A percentile compares a stretch with the other conserved stretches of the same genome.
phyloP scores from a whole-genome alignment of 2,329 filamentous ascomycete genomes.

The Botrytis squamosa region DNA sequence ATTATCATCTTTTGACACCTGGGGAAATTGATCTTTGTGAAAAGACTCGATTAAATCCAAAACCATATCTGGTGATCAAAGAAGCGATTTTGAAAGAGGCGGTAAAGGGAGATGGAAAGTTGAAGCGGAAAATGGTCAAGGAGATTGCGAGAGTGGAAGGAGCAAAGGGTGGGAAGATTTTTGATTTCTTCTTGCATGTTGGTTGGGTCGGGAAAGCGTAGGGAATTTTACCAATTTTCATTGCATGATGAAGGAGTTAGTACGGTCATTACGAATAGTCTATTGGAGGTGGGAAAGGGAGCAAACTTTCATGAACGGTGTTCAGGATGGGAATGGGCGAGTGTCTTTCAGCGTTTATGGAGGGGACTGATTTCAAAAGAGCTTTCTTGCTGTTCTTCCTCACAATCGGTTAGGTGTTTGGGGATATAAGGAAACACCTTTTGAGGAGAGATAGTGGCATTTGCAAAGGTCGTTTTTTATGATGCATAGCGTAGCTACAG shows the following conservation, averaged over 20 bases:
- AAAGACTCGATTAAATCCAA: constrained; percentile 80
- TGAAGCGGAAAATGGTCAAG: constrained; percentile 93
- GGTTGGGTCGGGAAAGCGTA: constrained; percentile 84
- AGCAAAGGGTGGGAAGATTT: constrained; percentile 81
- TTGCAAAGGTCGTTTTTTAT: not conserved
- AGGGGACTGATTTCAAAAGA: not conserved
- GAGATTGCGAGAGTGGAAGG: constrained; percentile 82
- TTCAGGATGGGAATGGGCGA: not conserved
- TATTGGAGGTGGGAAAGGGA: not conserved
- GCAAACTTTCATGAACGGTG: not conserved
- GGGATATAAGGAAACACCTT: not conserved
- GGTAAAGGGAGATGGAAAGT: constrained; percentile 77
- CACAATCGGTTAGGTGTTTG: not conserved
- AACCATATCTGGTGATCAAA: constrained; percentile 93
- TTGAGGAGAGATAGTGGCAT: not conserved
- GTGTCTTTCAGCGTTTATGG: not conserved
- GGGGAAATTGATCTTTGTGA: constrained; percentile 88
- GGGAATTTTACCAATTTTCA: not conserved
- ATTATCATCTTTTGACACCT: constrained; percentile 79
- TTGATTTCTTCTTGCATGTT: constrained; percentile 90
- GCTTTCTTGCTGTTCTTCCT: not conserved
- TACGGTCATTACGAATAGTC: not conserved
- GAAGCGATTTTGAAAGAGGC: constrained; percentile 89
- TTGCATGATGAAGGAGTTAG: not conserved
- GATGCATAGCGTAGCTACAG: not conserved